Conservation (phyloP, 2,329 filamentous ascomycete species). For the Fusarium newnesense region DNA sequence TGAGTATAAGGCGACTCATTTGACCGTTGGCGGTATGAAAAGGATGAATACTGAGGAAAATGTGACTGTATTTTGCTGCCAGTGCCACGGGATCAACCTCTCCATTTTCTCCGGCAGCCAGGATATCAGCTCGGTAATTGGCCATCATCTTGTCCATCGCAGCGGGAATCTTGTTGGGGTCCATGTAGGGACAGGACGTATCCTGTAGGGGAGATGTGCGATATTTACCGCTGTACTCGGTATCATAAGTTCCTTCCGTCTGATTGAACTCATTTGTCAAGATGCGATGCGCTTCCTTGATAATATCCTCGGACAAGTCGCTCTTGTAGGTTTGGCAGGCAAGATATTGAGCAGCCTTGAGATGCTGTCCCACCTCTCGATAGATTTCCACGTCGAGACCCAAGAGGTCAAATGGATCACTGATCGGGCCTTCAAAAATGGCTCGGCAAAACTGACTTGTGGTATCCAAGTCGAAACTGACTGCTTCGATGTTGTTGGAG, state of each 20-base stretch:
- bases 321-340: constrained; percentile 6
- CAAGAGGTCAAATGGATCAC: not conserved
- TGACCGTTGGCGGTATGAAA: constrained; percentile 51
- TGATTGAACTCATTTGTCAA: constrained; percentile 9
- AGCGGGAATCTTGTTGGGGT: constrained; percentile 12
- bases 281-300: constrained; percentile 42
- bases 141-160: constrained; percentile 42
- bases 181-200: not conserved
- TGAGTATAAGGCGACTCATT: constrained; percentile 47
- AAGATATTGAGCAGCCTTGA: constrained; percentile 25
- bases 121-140: constrained; percentile 40
- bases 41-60: constrained; percentile 49
- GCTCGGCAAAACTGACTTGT: not conserved
- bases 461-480: not conserved
- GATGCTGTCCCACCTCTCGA: constrained; percentile 25
- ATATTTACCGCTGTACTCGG: constrained; percentile 36
- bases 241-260: not conserved
- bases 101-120: not conserved
- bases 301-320: constrained; percentile 34
- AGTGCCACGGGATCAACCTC: constrained; percentile 42
- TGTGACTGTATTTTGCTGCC: constrained; percentile 44
- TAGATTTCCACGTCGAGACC: not conserved
- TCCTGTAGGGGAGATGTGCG: constrained; percentile 34
- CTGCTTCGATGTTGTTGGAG: constrained; percentile 20
- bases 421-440: not conserved